phyloP scores from a whole-genome alignment of 345 rosid genomes.

The Populus nigra region DNA sequence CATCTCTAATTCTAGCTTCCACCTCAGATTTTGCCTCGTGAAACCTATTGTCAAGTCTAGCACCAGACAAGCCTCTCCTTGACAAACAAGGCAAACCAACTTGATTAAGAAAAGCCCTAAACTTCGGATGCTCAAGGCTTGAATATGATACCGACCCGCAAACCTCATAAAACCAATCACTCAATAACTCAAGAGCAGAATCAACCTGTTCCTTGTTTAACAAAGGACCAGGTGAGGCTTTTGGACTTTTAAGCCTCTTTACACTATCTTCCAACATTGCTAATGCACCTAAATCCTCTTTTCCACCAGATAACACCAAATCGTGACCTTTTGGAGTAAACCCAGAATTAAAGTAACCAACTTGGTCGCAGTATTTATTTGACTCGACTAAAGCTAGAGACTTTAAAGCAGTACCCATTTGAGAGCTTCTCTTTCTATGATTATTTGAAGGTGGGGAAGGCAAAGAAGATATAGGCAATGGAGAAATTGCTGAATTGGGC shows the following conservation, averaged over 20 bases:
- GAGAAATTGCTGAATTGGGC: conserved; percentile 35
- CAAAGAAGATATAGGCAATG: conserved; percentile 46
- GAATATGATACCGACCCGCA: conserved; percentile 53
- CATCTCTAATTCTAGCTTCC: conserved; percentile 50
- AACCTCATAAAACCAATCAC: conserved; percentile 54
- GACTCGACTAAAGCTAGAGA: conserved; percentile 49
- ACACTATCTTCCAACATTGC: conserved; percentile 60
- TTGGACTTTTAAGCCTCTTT: conserved; percentile 56
- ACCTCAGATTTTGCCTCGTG: conserved; percentile 41
- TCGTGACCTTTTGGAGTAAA: conserved; percentile 30
- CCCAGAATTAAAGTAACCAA: conserved; percentile 24
- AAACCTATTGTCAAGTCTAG: conserved; percentile 43
- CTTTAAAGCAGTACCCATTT: conserved; percentile 21
- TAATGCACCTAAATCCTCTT: conserved; percentile 49
- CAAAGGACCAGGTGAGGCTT: conserved; percentile 45
- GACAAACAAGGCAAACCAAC: conserved; percentile 52
- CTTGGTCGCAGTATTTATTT: conserved; percentile 21
- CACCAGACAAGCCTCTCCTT: conserved; percentile 38
- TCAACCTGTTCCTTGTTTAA: conserved; percentile 47
- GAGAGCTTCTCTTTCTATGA: conserved; percentile 42
- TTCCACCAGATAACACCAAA: conserved; percentile 53
- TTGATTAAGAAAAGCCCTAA: conserved; percentile 48
- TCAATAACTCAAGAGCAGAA: conserved; percentile 45
- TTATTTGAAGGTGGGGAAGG: conserved; percentile 32
- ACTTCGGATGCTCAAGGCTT: conserved; percentile 53